phyloP scores from a whole-genome alignment of 148 eudicot species.

The Rhododendron griersonianum region DNA sequence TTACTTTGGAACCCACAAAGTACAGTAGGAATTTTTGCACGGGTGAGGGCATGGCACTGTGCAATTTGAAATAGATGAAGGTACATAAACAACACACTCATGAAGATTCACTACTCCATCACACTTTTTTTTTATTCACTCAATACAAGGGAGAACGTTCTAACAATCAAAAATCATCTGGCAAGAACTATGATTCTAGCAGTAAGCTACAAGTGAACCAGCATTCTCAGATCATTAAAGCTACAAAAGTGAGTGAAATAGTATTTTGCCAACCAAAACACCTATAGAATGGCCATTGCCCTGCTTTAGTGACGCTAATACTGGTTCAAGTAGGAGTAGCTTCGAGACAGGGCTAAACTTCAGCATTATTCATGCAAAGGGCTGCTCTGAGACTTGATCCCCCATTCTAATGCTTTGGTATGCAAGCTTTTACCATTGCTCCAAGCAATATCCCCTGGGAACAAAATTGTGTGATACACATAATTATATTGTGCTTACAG shows the following conservation, averaged over 20 bases:
- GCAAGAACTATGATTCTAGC: not conserved
- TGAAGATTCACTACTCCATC: not conserved
- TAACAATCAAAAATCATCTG: not conserved
- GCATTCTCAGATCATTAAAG: not conserved
- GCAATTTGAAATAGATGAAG: not conserved
- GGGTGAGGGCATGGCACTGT: not conserved
- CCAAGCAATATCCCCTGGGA: not conserved
- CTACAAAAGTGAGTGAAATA: not conserved
- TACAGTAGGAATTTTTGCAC: not conserved
- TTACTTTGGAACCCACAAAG: not conserved
- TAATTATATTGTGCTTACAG: not conserved
- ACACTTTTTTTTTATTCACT: not conserved
- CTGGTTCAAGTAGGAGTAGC: not conserved
- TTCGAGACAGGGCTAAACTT: not conserved
- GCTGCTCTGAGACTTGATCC: not conserved
- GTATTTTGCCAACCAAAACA: not conserved
- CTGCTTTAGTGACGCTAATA: not conserved
- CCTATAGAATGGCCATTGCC: not conserved
- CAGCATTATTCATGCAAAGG: not conserved
- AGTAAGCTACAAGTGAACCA: not conserved
- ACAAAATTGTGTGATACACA: not conserved
- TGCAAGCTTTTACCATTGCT: slow-evolving; percentile 3
- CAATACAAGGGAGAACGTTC: not conserved
- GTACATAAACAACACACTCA: not conserved
- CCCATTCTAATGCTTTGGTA: not conserved